These are phyloP conservation scores for Ceratocystis cacaofunesta DNA, from an alignment of 2,329 filamentous ascomycete species.

Conservation along the genomic window DNA sequence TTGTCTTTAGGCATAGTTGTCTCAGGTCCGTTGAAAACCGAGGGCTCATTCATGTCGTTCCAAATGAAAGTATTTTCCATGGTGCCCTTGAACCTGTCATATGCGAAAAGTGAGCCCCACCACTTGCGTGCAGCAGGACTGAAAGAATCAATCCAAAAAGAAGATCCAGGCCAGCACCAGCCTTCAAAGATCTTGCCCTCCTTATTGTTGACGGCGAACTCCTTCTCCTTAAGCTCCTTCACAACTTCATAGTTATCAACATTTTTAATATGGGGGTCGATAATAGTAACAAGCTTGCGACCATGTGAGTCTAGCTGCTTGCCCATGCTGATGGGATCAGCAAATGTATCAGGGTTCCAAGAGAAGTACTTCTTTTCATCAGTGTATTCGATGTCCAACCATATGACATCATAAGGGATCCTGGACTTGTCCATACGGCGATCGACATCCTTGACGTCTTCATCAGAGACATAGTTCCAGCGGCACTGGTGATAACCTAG, in stretches of 20 bases:
- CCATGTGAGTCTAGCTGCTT: conserved; percentile 73
- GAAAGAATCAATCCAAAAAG: conserved; percentile 92
- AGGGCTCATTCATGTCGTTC: conserved; percentile 99
- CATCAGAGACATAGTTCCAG: conserved; percentile 97
- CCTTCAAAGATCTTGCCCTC: conserved; percentile 80
- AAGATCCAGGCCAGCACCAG: conserved; percentile 97
- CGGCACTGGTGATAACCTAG: conserved; percentile 94
- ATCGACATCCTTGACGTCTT: conserved; percentile 93
- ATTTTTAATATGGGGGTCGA: conserved; percentile 97
- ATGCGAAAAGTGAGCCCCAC: conserved; percentile 84
- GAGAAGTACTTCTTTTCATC: conserved; percentile 97
- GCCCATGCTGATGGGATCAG: conserved; percentile 73
- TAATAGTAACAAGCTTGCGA: conserved; percentile 83
- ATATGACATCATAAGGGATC: conserved; percentile 97
- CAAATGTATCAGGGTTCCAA: conserved; percentile 82
- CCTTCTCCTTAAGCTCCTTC: conserved; percentile 69
- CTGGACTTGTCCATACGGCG: conserved; percentile 88
- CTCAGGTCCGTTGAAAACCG: conserved; percentile 95
- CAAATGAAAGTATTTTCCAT: conserved; percentile 81
- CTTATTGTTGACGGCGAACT: conserved; percentile 77
- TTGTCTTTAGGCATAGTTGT: conserved; percentile 99
- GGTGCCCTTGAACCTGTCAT: conserved; percentile 74
- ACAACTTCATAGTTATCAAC: conserved; percentile 60
- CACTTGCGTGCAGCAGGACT: conserved; percentile 81
- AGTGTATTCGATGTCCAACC: conserved; percentile 96